These are phyloP conservation scores for Salix purpurea DNA, from an alignment of 345 rosid species.

Conservation along the genomic window DNA sequence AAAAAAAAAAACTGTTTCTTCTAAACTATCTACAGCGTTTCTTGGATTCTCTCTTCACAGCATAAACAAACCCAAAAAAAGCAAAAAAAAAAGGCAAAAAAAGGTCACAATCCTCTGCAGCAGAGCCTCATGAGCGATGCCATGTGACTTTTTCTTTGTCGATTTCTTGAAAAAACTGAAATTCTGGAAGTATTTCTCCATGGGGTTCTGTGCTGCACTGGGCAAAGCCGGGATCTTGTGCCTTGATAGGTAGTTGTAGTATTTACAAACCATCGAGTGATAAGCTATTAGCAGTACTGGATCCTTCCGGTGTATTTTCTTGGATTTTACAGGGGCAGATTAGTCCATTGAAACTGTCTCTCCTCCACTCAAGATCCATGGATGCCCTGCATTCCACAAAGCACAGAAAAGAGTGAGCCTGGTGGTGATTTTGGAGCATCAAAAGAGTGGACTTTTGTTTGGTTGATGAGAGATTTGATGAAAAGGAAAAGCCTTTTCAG, in stretches of 20 bases:
- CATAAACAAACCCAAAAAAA: not conserved
- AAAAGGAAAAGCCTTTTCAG: not conserved
- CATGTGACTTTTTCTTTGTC: conserved; percentile 16
- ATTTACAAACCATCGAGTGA: conserved; percentile 12
- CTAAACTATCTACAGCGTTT: not conserved
- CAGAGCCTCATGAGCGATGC: not conserved
- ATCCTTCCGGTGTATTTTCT: not conserved
- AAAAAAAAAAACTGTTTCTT: not conserved
- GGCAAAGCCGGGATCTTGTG: not conserved
- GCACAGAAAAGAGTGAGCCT: not conserved
- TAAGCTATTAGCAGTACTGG: not conserved
- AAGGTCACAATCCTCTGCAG: not conserved
- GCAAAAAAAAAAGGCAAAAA: not conserved
- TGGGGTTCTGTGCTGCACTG: not conserved
- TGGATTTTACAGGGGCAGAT: conserved; percentile 1
- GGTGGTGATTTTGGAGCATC: not conserved
- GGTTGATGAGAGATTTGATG: not conserved
- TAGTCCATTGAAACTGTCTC: conserved; percentile 15
- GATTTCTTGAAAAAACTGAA: conserved; percentile 3
- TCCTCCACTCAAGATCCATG: conserved; percentile 19
- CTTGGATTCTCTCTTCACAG: not conserved
- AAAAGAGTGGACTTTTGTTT: not conserved
- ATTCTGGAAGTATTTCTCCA: conserved; percentile 12
- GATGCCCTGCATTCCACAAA: conserved; percentile 15
- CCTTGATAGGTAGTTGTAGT: not conserved